Evolutionary conservation across 257 asterid genomes (phyloP).

Genomic region (Ophiorrhiza pumila): DNA sequence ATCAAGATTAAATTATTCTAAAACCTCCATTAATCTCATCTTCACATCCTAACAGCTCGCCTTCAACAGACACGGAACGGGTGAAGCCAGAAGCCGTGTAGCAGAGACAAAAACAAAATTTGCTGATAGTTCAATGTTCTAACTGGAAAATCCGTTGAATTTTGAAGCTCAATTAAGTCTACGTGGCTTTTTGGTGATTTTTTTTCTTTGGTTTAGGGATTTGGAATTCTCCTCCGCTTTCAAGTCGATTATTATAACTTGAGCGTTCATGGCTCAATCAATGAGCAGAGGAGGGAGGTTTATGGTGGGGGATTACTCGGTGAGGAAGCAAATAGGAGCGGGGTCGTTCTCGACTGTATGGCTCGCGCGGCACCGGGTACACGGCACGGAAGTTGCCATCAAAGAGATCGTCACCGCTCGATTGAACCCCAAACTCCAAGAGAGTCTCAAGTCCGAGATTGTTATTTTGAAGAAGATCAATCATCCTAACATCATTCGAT

Average conservation of each 20-base stretch:
- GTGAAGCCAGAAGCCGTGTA: background rate
- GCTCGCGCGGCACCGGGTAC: conserved; percentile 83
- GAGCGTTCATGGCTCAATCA: conserved; percentile 53
- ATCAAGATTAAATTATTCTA: background rate
- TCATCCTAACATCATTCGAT: conserved; percentile 86
- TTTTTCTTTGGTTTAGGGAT: conserved; percentile 10
- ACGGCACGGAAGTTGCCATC: conserved; percentile 87
- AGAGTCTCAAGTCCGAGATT: conserved; percentile 85
- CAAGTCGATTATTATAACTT: background rate
- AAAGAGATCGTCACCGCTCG: conserved; percentile 69
- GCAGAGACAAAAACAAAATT: background rate
- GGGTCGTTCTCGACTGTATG: conserved; percentile 95
- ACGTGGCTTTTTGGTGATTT: conserved; percentile 12
- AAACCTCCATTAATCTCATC: conserved; percentile 20
- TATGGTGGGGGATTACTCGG: conserved; percentile 71
- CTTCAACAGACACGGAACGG: background rate
- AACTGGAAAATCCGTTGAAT: conserved; percentile 7
- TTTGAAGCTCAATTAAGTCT: background rate
- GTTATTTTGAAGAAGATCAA: conserved; percentile 67
- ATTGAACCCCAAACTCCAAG: conserved; percentile 62
- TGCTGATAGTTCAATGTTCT: background rate
- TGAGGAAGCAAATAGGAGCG: conserved; percentile 69
- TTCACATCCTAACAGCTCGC: conserved; percentile 5
- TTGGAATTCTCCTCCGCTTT: background rate
- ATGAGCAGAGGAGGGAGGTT: conserved; percentile 39